Conservation (phyloP, 306 rosid genomes). For the Cicer arietinum region DNA sequence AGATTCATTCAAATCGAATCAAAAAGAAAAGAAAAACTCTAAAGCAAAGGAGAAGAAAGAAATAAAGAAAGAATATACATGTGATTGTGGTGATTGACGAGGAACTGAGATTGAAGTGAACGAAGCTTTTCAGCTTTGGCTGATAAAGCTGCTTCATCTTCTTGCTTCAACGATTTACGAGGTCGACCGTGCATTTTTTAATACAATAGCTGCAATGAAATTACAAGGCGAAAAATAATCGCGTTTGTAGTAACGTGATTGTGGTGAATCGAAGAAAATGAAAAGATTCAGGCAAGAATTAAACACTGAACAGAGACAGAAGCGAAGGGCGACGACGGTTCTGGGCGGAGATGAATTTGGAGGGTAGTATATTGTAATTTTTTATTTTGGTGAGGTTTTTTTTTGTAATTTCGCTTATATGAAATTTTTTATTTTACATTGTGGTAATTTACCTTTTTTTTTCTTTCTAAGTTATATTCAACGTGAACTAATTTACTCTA, state of each 20-base stretch:
- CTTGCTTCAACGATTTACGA: slow-evolving; percentile 71
- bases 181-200: slow-evolving; percentile 86
- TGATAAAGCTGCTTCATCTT: slow-evolving; percentile 63
- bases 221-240: neutral
- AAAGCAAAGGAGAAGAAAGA: neutral
- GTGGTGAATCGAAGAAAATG: neutral
- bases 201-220: neutral
- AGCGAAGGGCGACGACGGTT: no score
- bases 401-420: no score
- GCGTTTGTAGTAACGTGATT: neutral
- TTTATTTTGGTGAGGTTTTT: no score
- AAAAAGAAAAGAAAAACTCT: neutral
- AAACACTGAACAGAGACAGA: no score
- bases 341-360: no score
- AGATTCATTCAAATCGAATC: slow-evolving; percentile 19
- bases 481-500: no score
- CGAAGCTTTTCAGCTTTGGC: slow-evolving; percentile 73
- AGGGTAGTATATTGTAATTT: no score
- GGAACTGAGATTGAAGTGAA: slow-evolving; percentile 70
- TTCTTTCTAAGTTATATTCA: no score
- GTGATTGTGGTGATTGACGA: slow-evolving; percentile 67
- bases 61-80: slow-evolving; percentile 47
- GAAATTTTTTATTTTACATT: no score
- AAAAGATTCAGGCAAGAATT: neutral
- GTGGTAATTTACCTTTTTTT: no score